Conservation (phyloP, 2,329 filamentous ascomycete genomes). For the Fusarium domesticum region DNA sequence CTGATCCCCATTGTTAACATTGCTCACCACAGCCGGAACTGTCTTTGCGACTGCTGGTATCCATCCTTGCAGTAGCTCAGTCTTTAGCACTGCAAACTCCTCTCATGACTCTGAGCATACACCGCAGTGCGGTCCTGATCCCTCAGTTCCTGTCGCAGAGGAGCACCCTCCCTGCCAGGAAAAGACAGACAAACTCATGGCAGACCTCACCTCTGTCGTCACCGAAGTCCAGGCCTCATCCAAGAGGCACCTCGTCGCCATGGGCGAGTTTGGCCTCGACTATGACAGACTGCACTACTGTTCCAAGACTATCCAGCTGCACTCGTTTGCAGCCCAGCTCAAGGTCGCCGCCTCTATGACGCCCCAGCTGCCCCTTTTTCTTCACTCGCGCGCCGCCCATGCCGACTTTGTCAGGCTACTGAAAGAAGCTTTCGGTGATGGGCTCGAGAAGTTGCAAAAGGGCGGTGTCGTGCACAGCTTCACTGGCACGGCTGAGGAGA, state of each 20-base stretch:
- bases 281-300: slow-evolving; percentile 89
- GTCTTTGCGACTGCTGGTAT: slow-evolving; percentile 92
- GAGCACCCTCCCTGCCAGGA: slow-evolving; percentile 44
- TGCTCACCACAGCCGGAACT: slow-evolving; percentile 57
- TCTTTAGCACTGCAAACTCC: slow-evolving; percentile 61
- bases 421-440: slow-evolving; percentile 52
- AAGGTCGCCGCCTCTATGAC: slow-evolving; percentile 66
- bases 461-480: slow-evolving; percentile 92
- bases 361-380: slow-evolving; percentile 80
- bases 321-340: slow-evolving; percentile 82
- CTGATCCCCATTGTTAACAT: slow-evolving; percentile 8
- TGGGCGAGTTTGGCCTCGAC: slow-evolving; percentile 94
- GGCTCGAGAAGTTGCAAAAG: slow-evolving; percentile 64
- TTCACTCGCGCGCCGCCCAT: slow-evolving; percentile 87
- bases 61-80: slow-evolving; percentile 82
- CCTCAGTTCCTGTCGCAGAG: slow-evolving; percentile 46
- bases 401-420: slow-evolving; percentile 77
- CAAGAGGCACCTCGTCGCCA: slow-evolving; percentile 59
- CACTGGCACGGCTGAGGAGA: slow-evolving; percentile 82
- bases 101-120: slow-evolving; percentile 47
- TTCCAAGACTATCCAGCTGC: slow-evolving; percentile 72
- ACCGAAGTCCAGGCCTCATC: slow-evolving; percentile 51
- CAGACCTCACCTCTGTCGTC: slow-evolving; percentile 63
- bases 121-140: slow-evolving; percentile 53
- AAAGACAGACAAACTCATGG: slow-evolving; percentile 50